phyloP scores from a whole-genome alignment of 805 yeast genomes.

The Spathaspora passalidarum region DNA sequence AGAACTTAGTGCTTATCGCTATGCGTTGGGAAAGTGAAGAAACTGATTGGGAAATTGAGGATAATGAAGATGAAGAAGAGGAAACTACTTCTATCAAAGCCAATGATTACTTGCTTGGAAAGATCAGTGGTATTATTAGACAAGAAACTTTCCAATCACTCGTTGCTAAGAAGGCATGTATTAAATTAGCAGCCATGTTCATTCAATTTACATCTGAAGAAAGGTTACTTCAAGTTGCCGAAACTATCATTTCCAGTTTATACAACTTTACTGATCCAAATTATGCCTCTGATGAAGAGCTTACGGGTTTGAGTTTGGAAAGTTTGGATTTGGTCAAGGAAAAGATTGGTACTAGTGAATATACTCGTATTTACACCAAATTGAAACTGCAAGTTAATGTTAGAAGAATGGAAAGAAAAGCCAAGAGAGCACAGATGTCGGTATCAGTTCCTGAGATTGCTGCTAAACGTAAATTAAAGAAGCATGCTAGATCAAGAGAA shows the following conservation, averaged over 20 bases:
- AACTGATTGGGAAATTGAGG: slow-evolving; percentile 26
- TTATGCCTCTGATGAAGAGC: slow-evolving; percentile 47
- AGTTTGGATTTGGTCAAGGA: slow-evolving; percentile 64
- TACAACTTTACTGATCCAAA: slow-evolving; percentile 46
- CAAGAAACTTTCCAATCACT: slow-evolving; percentile 55
- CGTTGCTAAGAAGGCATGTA: slow-evolving; percentile 62
- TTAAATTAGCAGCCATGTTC: slow-evolving; percentile 68
- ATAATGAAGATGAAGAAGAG: slow-evolving; percentile 22
- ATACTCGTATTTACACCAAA: slow-evolving; percentile 54
- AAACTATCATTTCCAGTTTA: slow-evolving; percentile 53
- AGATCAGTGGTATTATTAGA: slow-evolving; percentile 61
- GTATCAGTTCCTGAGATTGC: slow-evolving; percentile 76
- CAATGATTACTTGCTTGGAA: slow-evolving; percentile 59
- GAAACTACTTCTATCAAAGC: slow-evolving; percentile 29
- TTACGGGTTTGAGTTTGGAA: slow-evolving; percentile 55
- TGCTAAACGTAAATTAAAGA: slow-evolving; percentile 74
- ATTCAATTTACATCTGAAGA: slow-evolving; percentile 47
- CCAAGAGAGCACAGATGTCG: slow-evolving; percentile 72
- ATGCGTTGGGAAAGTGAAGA: slow-evolving; percentile 56
- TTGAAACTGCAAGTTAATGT: slow-evolving; percentile 60
- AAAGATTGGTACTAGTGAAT: slow-evolving; percentile 70
- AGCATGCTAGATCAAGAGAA: slow-evolving; percentile 72
- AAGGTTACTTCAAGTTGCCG: slow-evolving; percentile 41
- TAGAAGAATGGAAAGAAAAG: slow-evolving; percentile 73
- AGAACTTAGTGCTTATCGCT: slow-evolving; percentile 60